Conservation (phyloP, 495 filamentous ascomycete genomes). For the Aspergillus funiculosus region DNA sequence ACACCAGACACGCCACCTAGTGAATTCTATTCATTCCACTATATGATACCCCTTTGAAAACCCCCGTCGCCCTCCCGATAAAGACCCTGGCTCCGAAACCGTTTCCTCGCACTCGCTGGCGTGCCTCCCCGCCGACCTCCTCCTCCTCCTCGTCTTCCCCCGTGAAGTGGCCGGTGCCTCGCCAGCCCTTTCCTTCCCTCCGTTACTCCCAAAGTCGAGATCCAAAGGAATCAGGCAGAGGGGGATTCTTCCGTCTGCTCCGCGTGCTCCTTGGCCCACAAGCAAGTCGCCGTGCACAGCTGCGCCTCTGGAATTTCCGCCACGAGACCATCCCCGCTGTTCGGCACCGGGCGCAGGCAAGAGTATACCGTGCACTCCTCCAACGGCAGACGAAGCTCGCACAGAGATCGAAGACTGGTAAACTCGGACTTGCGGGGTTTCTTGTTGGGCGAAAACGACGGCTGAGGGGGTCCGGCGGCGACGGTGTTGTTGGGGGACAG, state of each 20-base stretch:
- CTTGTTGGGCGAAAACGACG: constrained; percentile 44
- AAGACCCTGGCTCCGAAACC: constrained; percentile 41
- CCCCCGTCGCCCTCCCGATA: too few species aligned
- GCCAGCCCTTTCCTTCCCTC: constrained; percentile 16
- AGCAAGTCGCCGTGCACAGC: constrained; percentile 53
- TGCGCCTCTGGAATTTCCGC: constrained; percentile 58
- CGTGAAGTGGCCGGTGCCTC: constrained; percentile 21
- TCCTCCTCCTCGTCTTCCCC: constrained; percentile 5
- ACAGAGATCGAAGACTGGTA: constrained; percentile 25
- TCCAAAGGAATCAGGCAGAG: constrained; percentile 12
- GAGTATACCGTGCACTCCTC: constrained; percentile 68
- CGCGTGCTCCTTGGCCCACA: constrained; percentile 52
- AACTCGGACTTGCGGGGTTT: constrained; percentile 43
- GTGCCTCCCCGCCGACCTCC: constrained; percentile 20
- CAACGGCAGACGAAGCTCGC: constrained; percentile 52
- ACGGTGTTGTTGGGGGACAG: constrained; percentile 3
- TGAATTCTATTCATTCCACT: background rate
- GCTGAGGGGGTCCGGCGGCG: constrained; percentile 21
- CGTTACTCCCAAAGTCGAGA: constrained; percentile 17
- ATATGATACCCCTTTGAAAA: background rate
- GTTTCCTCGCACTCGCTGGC: constrained; percentile 29
- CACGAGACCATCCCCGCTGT: constrained; percentile 68
- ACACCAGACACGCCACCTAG: too few species aligned
- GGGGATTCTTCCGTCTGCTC: constrained; percentile 26
- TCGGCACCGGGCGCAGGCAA: constrained; percentile 62